phyloP scores from a whole-genome alignment of 441 rosid species.

The Hypseocharis bilobata region DNA sequence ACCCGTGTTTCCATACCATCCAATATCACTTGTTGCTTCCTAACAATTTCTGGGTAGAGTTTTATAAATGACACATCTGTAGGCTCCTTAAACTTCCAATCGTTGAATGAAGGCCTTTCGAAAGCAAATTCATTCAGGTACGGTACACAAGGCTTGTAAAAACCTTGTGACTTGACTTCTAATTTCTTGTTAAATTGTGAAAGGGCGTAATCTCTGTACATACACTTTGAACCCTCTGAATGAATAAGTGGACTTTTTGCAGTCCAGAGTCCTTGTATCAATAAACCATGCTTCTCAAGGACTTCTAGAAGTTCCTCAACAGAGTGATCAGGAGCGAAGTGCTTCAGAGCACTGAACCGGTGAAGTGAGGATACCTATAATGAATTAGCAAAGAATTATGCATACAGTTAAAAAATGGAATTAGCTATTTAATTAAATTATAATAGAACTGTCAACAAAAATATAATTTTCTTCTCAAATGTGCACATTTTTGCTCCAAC shows the following conservation, averaged over 20 bases:
- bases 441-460: neutral
- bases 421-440: neutral
- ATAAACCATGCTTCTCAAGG: slow-evolving; percentile 44
- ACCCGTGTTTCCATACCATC: slow-evolving; percentile 25
- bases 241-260: slow-evolving; percentile 41
- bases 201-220: slow-evolving; percentile 57
- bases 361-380: slow-evolving; percentile 48
- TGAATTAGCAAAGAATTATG: neutral
- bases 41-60: slow-evolving; percentile 41
- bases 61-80: slow-evolving; percentile 48
- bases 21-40: slow-evolving; percentile 37
- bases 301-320: slow-evolving; percentile 42
- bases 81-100: slow-evolving; percentile 68
- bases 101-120: slow-evolving; percentile 46
- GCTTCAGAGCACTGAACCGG: slow-evolving; percentile 52
- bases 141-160: slow-evolving; percentile 27
- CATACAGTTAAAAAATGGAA: neutral
- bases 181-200: slow-evolving; percentile 43
- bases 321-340: slow-evolving; percentile 46
- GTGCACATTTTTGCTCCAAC: neutral
- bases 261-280: slow-evolving; percentile 85
- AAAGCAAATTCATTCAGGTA: slow-evolving; percentile 40
- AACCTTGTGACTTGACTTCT: slow-evolving; percentile 29
- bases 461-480: neutral
- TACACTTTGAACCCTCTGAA: slow-evolving; percentile 15